Conservation (phyloP, 1,284 basidiomycete genomes). For the Takashimella koratensis region DNA sequence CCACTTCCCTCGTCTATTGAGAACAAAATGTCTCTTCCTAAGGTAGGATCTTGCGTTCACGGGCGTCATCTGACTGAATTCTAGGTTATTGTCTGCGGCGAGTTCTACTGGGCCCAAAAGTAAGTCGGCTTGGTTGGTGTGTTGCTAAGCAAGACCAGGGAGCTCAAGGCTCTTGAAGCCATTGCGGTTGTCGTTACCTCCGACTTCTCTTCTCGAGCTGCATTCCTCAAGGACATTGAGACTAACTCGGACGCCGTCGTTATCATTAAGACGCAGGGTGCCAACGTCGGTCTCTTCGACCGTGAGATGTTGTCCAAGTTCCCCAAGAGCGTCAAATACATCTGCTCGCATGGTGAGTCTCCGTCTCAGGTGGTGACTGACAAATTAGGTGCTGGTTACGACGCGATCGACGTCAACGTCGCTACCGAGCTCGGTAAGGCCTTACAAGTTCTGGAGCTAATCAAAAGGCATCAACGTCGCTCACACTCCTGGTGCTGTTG, state of each 20-base stretch:
- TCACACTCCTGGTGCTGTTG: constrained; percentile 80
- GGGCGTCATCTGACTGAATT: not conserved
- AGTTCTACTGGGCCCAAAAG: not conserved
- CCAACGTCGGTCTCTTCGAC: constrained; percentile 67
- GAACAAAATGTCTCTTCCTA: not conserved
- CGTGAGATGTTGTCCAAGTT: constrained; percentile 64
- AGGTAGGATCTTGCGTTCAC: not conserved
- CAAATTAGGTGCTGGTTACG: constrained; percentile 81
- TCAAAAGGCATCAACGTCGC: constrained; percentile 65
- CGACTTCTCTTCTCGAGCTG: not conserved
- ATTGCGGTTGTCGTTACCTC: not conserved
- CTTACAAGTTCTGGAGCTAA: not conserved
- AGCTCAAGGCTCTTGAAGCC: not conserved
- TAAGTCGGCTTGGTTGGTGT: not conserved
- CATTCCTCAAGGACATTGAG: not conserved
- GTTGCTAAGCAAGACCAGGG: not conserved
- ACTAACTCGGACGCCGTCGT: not conserved
- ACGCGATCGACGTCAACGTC: constrained; percentile 69
- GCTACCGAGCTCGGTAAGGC: constrained; percentile 56
- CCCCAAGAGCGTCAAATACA: constrained; percentile 66
- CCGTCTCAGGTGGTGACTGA: not conserved
- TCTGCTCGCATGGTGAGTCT: constrained; percentile 53
- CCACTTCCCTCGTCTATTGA: too few relatives aligned
- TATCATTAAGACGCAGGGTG: not conserved
- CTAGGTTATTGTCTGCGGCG: not conserved